Percentiles rank a stretch among this genome's conserved stretches.
Conservation (phyloP, 1,284 basidiomycete species). For the Neonothopanus nambi region DNA sequence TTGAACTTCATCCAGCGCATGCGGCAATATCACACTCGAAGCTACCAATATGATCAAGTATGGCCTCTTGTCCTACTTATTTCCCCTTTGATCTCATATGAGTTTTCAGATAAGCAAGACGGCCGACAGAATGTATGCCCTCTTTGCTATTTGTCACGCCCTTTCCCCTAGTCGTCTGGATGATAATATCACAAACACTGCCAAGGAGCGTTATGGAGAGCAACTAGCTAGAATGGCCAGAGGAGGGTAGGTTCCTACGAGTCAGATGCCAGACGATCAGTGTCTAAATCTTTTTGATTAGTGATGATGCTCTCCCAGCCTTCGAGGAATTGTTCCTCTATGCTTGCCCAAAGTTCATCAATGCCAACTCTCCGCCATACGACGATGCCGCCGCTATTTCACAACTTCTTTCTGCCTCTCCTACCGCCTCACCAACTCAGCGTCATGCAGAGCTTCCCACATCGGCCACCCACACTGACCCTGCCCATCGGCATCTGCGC, state of each 20-base stretch:
- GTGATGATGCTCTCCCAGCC: conserved; percentile 75
- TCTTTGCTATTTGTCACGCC: conserved; percentile 92
- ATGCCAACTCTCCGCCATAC: conserved; percentile 91
- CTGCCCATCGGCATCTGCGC: conserved; percentile 80
- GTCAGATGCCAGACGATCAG: neutral
- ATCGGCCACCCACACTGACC: conserved; percentile 50
- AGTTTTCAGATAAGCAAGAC: conserved; percentile 88
- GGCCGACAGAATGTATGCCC: conserved; percentile 95
- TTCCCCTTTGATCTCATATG: neutral
- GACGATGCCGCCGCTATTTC: conserved; percentile 75
- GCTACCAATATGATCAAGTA: conserved; percentile 96
- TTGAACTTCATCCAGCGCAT: conserved; percentile 92
- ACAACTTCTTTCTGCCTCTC: conserved; percentile 39
- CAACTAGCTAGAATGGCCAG: conserved; percentile 86
- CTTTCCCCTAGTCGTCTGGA: conserved; percentile 89
- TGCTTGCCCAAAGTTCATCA: conserved; percentile 96
- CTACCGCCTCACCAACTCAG: conserved; percentile 31
- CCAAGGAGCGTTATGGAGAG: conserved; percentile 93
- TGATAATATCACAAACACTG: conserved; percentile 91
- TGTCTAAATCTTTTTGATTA: conserved; percentile 22
- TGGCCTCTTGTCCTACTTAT: neutral
- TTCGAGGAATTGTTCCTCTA: conserved; percentile 96
- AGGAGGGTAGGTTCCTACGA: conserved; percentile 52
- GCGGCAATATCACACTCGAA: conserved; percentile 93
- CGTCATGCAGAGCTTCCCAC: conserved; percentile 26